Evolutionary conservation across 768 basidiomycete genomes (phyloP).

Genomic region (Suillus subalutaceus): DNA sequence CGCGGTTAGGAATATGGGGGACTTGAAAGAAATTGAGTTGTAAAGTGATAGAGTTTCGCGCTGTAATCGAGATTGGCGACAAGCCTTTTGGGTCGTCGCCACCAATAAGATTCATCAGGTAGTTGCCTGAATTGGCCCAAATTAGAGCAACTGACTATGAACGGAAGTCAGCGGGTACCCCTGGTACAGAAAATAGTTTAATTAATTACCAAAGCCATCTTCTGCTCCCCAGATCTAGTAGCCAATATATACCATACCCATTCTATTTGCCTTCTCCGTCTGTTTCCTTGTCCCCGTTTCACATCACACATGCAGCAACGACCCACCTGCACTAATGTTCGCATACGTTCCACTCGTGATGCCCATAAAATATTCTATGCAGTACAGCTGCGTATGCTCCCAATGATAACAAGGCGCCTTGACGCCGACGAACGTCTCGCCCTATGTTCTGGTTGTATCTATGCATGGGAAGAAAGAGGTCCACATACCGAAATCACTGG

Average conservation of each 20-base stretch:
- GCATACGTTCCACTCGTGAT: constrained; percentile 77
- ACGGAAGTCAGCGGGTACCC: constrained; percentile 20
- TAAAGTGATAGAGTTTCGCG: constrained; percentile 56
- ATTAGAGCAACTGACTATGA: constrained; percentile 29
- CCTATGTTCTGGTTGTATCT: constrained; percentile 47
- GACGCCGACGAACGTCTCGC: constrained; percentile 76
- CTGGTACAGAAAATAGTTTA: constrained; percentile 35
- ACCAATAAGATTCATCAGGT: constrained; percentile 38
- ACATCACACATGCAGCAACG: constrained; percentile 55
- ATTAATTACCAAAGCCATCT: constrained; percentile 41
- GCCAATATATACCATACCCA: constrained; percentile 32
- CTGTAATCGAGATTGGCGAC: constrained; percentile 46
- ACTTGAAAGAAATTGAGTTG: constrained; percentile 43
- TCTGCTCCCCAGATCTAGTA: constrained; percentile 35
- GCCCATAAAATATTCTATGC: constrained; percentile 83
- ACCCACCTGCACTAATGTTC: constrained; percentile 71
- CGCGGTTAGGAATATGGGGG: constrained; percentile 18
- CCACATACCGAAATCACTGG: constrained; percentile 77
- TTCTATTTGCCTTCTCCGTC: constrained; percentile 20
- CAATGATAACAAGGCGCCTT: constrained; percentile 75
- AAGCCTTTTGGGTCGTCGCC: constrained; percentile 42
- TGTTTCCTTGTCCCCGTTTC: constrained; percentile 15
- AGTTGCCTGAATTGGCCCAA: constrained; percentile 31
- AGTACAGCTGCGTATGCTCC: constrained; percentile 60
- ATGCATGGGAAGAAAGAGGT: constrained; percentile 75